A percentile compares a stretch with the other conserved stretches of the same genome.
These are phyloP conservation scores for Cyberlindnera nakhonratchasimensis DNA, from an alignment of 805 yeast genomes.

Conservation along the genomic window DNA sequence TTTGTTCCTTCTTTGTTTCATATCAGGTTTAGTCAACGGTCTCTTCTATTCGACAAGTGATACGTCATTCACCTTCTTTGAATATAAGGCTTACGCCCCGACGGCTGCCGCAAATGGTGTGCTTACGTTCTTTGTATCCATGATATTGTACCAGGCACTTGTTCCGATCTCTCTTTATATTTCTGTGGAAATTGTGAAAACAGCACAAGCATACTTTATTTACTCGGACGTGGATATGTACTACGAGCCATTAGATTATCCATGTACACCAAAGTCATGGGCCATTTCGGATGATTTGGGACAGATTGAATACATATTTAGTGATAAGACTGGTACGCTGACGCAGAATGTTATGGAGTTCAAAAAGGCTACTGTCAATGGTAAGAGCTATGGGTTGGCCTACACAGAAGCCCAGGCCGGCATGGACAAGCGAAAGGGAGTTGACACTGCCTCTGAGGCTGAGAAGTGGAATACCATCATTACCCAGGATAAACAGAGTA, in stretches of 20 bases:
- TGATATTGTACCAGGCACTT: slow-evolving; percentile 72
- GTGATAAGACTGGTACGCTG: slow-evolving; percentile 81
- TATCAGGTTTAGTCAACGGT: slow-evolving; percentile 72
- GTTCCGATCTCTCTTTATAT: slow-evolving; percentile 82
- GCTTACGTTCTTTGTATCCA: slow-evolving; percentile 68
- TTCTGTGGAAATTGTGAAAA: slow-evolving; percentile 76
- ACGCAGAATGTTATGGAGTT: slow-evolving; percentile 86
- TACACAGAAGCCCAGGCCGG: slow-evolving; percentile 84
- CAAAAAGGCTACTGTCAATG: slow-evolving; percentile 74
- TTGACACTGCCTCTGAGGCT: slow-evolving; percentile 61
- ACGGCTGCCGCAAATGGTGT: slow-evolving; percentile 65
- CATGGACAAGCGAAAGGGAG: slow-evolving; percentile 68
- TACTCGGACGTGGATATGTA: slow-evolving; percentile 73
- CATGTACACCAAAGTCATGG: slow-evolving; percentile 84
- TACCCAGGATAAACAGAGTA: slow-evolving; percentile 49
- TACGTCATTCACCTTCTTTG: slow-evolving; percentile 58
- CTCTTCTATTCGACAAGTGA: slow-evolving; percentile 45
- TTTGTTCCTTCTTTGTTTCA: slow-evolving; percentile 61
- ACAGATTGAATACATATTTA: slow-evolving; percentile 78
- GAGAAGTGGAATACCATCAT: slow-evolving; percentile 49
- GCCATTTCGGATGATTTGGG: slow-evolving; percentile 82
- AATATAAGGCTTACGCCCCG: slow-evolving; percentile 64
- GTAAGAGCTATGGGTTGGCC: slow-evolving; percentile 69
- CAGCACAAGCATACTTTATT: slow-evolving; percentile 77
- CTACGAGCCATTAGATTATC: slow-evolving; percentile 64